Evolutionary conservation across 2,329 filamentous ascomycete genomes (phyloP), one percentile per base, ranked within the genome.

Genomic region (Aureobasidium lini): DNA sequence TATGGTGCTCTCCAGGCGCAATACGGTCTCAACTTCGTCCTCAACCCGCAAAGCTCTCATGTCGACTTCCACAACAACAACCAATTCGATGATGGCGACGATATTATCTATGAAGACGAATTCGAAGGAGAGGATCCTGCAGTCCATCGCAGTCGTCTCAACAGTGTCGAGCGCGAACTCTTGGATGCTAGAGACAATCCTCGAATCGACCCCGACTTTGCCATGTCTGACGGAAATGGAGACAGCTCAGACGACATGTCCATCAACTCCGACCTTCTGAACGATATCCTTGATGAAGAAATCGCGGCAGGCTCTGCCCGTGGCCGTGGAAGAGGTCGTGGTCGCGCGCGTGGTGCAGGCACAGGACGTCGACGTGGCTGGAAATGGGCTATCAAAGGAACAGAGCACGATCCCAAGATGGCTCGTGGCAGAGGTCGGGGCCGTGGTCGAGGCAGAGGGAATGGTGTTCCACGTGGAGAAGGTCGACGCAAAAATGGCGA

Each of bases 141-240:
- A 11, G 16, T 34, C 18, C 52, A 54, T 8, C 36, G 23, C 4
- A 31, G 15, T 18, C 44, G 34, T 11, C 49, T 49, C 2, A 37
- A 68, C 68, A 40, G 62, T 67, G 46, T 62, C 69, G 49, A 65
- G 61, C 28, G 66, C 65, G 49, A 66, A 69, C 23, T 67, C 64
- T 16, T 62, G 36, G 66, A 70, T n/a, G 65, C 57, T 16, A 69
- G 70, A 28, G 66, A 73, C 54, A 65, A 67, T 13, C 66, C 70
- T 28, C 61, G 68, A 4, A 48, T 57, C 13, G 72, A 74, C 50
- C 65, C 68, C 31, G 72, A 75, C 48, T 75, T 70, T 60, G 68
- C 69, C 3, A 64, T 67, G 39, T 69, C 68, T 44, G 72, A 73
- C 29, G 67, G 63, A 8, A 65, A 63, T 23, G 63, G 61, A 1